Evolutionary conservation across 192 early-diverging fungal genomes (phyloP), one percentile per base, ranked within the genome.

Genomic region (Coemansia sp.): DNA sequence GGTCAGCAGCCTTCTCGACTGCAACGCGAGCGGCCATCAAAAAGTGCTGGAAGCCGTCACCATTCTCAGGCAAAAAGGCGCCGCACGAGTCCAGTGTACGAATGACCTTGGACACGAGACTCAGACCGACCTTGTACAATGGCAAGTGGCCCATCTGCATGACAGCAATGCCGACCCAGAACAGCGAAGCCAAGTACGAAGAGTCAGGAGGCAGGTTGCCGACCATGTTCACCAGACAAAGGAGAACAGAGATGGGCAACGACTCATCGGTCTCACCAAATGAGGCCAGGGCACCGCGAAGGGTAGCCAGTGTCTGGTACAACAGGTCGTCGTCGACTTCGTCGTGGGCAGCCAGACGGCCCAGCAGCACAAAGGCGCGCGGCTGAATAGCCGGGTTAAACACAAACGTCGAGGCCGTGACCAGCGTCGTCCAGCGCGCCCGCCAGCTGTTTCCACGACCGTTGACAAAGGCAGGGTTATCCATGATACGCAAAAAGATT

Each of bases 311-410:
- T 23, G 94, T 95, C 79, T 96, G 94, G 72, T 96, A 98, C n/a
- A 97, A 72, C 53, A 96, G 62, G 69, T 96, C 95, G 63, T 97
- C 94, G 64, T 97, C 95, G 1, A 95, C 91, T 67, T 94, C 94
- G 71, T 96, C 92, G 28, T 90, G 85, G 3, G 93, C 94, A 3
- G 83, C 66, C 49, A 98, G 84, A 44, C 90, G 92, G 21, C 96
- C 96, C 32, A 98, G 84, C 17, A 91, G 86, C 28, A 96, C 91
- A 80, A 97, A 98, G 2, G 96, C 93, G 38, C 96, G 89, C 4
- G 96, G 95, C 76, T 98, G 96, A 32, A 97, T 89, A 0, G 95
- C 93, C 6, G 92, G 93, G 73, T 96, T 96, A 78, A 91, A 93
- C 66, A 95, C 92, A 88, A 98, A 98, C 1, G 96, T 94, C 57